phyloP scores from a whole-genome alignment of 2,329 filamentous ascomycete genomes.

The Venturia pyrina region DNA sequence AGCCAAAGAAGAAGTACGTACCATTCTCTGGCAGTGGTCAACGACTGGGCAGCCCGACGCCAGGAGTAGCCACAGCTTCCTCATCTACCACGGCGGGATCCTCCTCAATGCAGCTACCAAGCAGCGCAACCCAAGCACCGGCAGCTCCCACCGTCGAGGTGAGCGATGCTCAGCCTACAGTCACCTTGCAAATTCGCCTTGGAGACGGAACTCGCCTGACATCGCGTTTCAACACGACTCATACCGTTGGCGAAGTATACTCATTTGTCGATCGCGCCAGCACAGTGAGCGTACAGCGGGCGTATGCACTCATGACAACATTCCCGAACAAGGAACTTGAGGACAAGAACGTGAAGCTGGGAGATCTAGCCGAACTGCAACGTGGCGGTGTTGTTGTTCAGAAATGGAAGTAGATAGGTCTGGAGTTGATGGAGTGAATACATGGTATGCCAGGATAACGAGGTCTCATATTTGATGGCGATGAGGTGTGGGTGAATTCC shows the following conservation, averaged over 20 bases:
- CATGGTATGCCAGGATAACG: background rate
- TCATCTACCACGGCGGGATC: slow-evolving; percentile 21
- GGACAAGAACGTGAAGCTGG: slow-evolving; percentile 46
- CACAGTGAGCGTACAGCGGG: slow-evolving; percentile 44
- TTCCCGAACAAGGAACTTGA: slow-evolving; percentile 75
- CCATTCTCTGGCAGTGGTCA: slow-evolving; percentile 65
- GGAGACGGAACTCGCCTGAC: slow-evolving; percentile 66
- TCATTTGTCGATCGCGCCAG: slow-evolving; percentile 60
- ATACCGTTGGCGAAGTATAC: slow-evolving; percentile 71
- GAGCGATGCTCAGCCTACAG: slow-evolving; percentile 55
- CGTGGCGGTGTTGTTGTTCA: slow-evolving; percentile 46
- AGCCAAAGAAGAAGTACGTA: slow-evolving; percentile 64
- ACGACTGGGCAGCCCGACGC: slow-evolving; percentile 67
- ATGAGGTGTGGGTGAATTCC: background rate
- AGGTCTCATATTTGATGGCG: background rate
- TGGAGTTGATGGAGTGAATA: background rate
- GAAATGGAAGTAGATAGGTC: slow-evolving; percentile 34
- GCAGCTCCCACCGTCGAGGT: slow-evolving; percentile 35
- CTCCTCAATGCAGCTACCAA: slow-evolving; percentile 41
- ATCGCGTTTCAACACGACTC: slow-evolving; percentile 72
- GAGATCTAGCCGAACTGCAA: slow-evolving; percentile 40
- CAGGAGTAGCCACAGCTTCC: slow-evolving; percentile 38
- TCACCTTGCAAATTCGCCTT: slow-evolving; percentile 67
- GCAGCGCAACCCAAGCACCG: slow-evolving; percentile 45
- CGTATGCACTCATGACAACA: slow-evolving; percentile 69